Evolutionary conservation across 2,329 filamentous ascomycete species (phyloP).

Genomic region (Penicillium sp.): DNA sequence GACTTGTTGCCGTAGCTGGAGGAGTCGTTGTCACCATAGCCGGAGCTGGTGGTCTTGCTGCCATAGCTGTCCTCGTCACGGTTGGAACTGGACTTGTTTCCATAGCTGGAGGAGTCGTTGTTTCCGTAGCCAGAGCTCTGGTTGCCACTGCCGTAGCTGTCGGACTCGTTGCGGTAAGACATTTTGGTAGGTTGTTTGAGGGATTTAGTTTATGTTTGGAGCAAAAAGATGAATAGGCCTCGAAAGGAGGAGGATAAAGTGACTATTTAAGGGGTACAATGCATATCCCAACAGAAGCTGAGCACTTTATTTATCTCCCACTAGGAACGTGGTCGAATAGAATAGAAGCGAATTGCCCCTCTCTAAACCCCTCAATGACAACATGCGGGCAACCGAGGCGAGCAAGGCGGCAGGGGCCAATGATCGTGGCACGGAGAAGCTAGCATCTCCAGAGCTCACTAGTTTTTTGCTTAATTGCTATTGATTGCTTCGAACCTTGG

Average conservation of each 20-base stretch:
- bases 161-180: slow-evolving; percentile 9
- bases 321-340: neutral
- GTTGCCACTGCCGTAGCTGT: slow-evolving; percentile 11
- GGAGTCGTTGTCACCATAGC: neutral
- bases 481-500: neutral
- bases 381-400: neutral
- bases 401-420: neutral
- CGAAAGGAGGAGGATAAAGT: neutral
- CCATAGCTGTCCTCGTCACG: neutral
- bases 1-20: slow-evolving; percentile 1
- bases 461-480: neutral
- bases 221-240: neutral
- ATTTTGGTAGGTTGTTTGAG: neutral
- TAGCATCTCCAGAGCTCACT: neutral
- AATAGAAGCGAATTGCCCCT: neutral
- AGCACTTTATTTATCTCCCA: neutral
- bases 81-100: neutral
- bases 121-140: slow-evolving; percentile 7
- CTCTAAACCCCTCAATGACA: slow-evolving; percentile 6
- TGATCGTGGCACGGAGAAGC: neutral
- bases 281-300: neutral
- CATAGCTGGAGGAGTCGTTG: slow-evolving; percentile 1
- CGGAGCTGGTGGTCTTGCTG: neutral
- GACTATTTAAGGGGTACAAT: neutral
- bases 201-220: neutral